Conservation (phyloP, 2,329 filamentous ascomycete species). For the Knoxdaviesia proteae region DNA sequence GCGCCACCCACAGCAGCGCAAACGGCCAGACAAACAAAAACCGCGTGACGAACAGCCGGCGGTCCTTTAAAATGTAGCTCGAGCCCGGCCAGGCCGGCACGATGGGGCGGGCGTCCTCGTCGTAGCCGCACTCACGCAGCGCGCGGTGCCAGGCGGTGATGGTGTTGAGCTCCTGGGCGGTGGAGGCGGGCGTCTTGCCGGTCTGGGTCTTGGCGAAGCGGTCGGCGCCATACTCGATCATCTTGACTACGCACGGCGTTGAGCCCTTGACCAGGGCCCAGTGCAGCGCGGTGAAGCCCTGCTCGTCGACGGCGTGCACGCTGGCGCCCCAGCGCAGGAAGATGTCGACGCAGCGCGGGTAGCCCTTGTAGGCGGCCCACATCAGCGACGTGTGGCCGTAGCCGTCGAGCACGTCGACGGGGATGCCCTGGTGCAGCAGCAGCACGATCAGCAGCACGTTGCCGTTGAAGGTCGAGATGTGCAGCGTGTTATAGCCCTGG, state of each 20-base stretch:
- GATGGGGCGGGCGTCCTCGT: slow-evolving; percentile 52
- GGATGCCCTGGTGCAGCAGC: slow-evolving; percentile 84
- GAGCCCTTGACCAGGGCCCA: slow-evolving; percentile 94
- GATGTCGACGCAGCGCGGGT: slow-evolving; percentile 74
- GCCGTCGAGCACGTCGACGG: slow-evolving; percentile 73
- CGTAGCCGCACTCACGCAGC: slow-evolving; percentile 66
- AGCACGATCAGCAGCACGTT: slow-evolving; percentile 80
- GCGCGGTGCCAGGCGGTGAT: slow-evolving; percentile 63
- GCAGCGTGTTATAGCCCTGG: slow-evolving; percentile 94
- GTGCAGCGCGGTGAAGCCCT: slow-evolving; percentile 84
- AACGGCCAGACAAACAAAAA: slow-evolving; percentile 88
- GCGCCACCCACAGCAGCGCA: slow-evolving; percentile 45
- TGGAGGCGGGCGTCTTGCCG: slow-evolving; percentile 74
- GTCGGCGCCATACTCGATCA: slow-evolving; percentile 89
- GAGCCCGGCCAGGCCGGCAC: slow-evolving; percentile 52
- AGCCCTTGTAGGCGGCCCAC: slow-evolving; percentile 99
- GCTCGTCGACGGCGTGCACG: slow-evolving; percentile 74
- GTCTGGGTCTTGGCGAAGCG: slow-evolving; percentile 75
- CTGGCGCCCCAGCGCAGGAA: slow-evolving; percentile 90
- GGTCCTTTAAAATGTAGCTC: slow-evolving; percentile 54
- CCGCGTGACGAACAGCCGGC: slow-evolving; percentile 55
- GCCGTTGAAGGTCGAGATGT: slow-evolving; percentile 92
- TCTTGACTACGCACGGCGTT: slow-evolving; percentile 71
- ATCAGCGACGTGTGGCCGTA: slow-evolving; percentile 89
- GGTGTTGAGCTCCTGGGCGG: slow-evolving; percentile 81